Percentiles rank a stretch among this genome's conserved stretches.
Evolutionary conservation across 2,329 filamentous ascomycete species (phyloP).

Genomic region (Fusarium liriodendri): DNA sequence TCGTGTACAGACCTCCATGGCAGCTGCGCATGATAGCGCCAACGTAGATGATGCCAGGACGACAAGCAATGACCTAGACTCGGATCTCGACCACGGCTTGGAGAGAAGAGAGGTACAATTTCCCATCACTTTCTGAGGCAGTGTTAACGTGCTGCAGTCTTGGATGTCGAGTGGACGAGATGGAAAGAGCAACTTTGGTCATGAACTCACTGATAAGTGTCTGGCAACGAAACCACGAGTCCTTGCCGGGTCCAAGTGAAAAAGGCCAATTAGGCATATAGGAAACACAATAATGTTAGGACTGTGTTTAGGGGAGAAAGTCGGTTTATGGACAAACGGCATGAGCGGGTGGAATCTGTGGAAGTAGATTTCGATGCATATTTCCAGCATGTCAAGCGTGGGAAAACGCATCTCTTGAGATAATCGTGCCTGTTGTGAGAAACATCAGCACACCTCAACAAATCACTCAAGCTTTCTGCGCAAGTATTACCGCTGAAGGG

Average conservation of each 20-base stretch:
- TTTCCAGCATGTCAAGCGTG: neutral
- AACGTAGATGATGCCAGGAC: neutral
- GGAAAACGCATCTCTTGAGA: neutral
- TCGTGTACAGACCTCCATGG: neutral
- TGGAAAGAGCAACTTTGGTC: neutral
- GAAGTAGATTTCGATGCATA: constrained; percentile 3
- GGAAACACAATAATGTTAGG: neutral
- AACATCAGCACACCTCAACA: neutral
- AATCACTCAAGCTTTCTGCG: neutral
- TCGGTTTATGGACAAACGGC: constrained; percentile 9
- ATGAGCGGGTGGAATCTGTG: constrained; percentile 7
- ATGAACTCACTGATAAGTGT: neutral
- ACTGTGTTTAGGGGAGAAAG: constrained; percentile 3
- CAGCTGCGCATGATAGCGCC: neutral
- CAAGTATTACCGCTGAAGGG: neutral
- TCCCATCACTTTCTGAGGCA: neutral
- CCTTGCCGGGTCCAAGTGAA: neutral
- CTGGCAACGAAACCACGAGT: neutral
- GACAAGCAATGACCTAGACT: neutral
- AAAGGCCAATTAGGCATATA: neutral
- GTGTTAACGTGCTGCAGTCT: neutral
- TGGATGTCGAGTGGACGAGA: neutral
- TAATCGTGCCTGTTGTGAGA: neutral
- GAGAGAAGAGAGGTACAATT: neutral
- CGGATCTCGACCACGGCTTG: neutral